phyloP scores from a whole-genome alignment of 768 basidiomycete species.

The Megacollybia marginata region DNA sequence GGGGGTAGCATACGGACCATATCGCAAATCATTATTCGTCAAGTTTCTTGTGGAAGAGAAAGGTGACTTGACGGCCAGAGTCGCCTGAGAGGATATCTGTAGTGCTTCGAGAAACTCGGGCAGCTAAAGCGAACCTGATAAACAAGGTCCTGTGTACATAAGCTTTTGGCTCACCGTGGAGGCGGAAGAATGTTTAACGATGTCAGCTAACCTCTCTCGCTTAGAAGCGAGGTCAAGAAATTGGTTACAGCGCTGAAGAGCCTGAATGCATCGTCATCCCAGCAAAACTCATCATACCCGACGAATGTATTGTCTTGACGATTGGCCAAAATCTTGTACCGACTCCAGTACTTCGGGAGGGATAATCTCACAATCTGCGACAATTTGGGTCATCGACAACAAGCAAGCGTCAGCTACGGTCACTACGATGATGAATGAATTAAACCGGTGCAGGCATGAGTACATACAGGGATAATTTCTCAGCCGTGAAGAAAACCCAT shows the following conservation, averaged over 20 bases:
- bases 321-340: slow-evolving; percentile 36
- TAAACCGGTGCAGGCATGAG: neutral
- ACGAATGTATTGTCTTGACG: slow-evolving; percentile 47
- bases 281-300: slow-evolving; percentile 30
- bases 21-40: slow-evolving; percentile 49
- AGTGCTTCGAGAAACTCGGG: slow-evolving; percentile 62
- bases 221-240: slow-evolving; percentile 46
- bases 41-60: slow-evolving; percentile 15
- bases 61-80: slow-evolving; percentile 4
- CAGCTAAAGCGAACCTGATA: slow-evolving; percentile 35
- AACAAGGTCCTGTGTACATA: neutral
- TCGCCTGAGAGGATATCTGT: slow-evolving; percentile 18
- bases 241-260: slow-evolving; percentile 58
- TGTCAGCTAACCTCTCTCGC: slow-evolving; percentile 34
- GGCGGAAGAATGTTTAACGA: slow-evolving; percentile 42
- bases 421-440: slow-evolving; percentile 29
- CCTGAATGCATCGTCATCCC: slow-evolving; percentile 1
- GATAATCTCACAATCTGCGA: slow-evolving; percentile 49
- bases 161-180: slow-evolving; percentile 40
- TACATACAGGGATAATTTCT: slow-evolving; percentile 35
- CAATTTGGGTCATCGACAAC: slow-evolving; percentile 62
- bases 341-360: slow-evolving; percentile 34
- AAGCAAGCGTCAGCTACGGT: slow-evolving; percentile 69
- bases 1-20: slow-evolving; percentile 64
- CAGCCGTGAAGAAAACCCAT: slow-evolving; percentile 35